Base-by-base conservation (phyloP, 2,329 filamentous ascomycete species). In the Hawksworthiomyces lignivorus region DNA sequence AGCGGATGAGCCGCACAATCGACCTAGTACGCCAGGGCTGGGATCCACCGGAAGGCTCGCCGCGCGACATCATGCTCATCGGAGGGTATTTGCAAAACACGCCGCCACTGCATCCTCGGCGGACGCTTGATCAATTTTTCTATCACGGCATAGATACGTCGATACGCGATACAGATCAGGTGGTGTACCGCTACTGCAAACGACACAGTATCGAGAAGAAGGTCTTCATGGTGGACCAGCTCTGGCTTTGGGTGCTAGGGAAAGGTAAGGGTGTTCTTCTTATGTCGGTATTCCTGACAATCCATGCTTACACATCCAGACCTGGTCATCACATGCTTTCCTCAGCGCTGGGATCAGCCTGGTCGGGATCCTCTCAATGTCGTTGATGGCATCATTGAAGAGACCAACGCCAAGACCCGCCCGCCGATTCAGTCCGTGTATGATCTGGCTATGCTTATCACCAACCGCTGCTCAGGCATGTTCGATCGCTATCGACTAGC, bases 161-260 rank as follows among this genome's bases (percentile, higher is more conserved):
- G 32, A 66, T 62, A 8, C 70, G 78, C 27, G 79, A 83, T 48
- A 62, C 64, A 24, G 77, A 82, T 49, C 79, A 83, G 54, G 78
- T 82, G 1, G 76, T 82, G 1, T 80, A 75, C 52, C 68, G 78
- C 10, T 81, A 81, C 49, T 56, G 60, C 58, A 51, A 59, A 42
- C 54, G 52, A 18, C 50, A 62, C 36, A 47, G 48, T 2, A 50
- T 60, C 2, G 72, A 77, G 42, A 67, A 68, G 1, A 80, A 80
- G 46, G 70, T 82, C 3, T 80, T 80, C 54, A 82, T 82, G 77
- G 78, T 83, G 0, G 79, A 83, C 53, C 79, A 83, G 50, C 61
- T 84, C 2, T 83, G 79, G 79, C 70, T 82, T 54, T 81, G 76
- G 73, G 65, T 80, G 4, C 53, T 82, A 1, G 62, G 72, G 44